Evolutionary conservation across 2,329 filamentous ascomycete species (phyloP).

Genomic region (Fonsecaea erecta): DNA sequence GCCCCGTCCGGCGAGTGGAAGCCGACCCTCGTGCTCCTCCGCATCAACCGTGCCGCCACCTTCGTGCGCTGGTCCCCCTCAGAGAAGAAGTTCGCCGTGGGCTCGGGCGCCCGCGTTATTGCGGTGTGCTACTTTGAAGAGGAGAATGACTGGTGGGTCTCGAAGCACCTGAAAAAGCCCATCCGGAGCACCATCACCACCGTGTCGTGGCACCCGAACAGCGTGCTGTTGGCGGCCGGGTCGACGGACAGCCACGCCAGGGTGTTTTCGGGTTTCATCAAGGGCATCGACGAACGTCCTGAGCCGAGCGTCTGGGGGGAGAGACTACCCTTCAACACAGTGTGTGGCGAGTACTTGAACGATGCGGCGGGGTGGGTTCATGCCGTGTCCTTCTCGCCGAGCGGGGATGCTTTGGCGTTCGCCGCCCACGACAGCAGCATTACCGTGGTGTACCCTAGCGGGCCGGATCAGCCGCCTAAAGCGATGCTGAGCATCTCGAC

Average conservation of each 20-base stretch:
- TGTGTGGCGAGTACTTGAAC: conserved; percentile 95
- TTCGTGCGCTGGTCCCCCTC: conserved; percentile 97
- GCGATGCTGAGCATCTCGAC: conserved; percentile 91
- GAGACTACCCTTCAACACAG: conserved; percentile 94
- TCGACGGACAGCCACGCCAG: conserved; percentile 97
- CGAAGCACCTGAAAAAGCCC: conserved; percentile 98
- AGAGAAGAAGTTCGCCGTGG: conserved; percentile 96
- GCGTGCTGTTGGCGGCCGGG: conserved; percentile 88
- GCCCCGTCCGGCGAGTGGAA: conserved; percentile 85
- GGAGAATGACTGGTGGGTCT: conserved; percentile 99
- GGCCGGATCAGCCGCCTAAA: conserved; percentile 83
- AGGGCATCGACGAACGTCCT: conserved; percentile 85
- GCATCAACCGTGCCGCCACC: conserved; percentile 94
- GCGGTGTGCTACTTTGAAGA: conserved; percentile 98
- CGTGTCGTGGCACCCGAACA: conserved; percentile 96
- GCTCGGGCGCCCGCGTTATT: conserved; percentile 92
- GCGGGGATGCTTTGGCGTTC: conserved; percentile 90
- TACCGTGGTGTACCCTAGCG: conserved; percentile 92
- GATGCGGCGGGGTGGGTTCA: conserved; percentile 97
- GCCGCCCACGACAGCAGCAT: conserved; percentile 94
- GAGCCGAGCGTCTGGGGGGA: conserved; percentile 92
- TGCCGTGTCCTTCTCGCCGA: conserved; percentile 88
- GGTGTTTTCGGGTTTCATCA: conserved; percentile 95
- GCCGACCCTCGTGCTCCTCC: conserved; percentile 92
- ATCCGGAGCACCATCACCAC: conserved; percentile 96